A percentile compares a stretch with the other conserved stretches of the same genome.
phyloP scores from a whole-genome alignment of 2,329 filamentous ascomycete genomes.

The Arthrobotrys iridis region DNA sequence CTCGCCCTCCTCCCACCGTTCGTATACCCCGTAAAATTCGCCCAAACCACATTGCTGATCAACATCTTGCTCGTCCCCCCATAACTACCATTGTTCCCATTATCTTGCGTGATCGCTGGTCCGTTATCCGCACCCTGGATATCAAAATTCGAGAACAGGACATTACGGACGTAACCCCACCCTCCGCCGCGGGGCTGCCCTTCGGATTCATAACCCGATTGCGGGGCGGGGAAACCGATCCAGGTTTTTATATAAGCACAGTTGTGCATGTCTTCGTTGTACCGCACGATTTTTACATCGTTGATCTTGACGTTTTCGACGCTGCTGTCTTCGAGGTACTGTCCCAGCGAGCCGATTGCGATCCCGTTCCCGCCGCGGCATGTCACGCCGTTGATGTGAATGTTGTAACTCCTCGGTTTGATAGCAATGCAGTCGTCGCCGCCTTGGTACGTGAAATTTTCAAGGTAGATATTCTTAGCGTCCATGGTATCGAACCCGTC shows the following conservation, averaged over 20 bases:
- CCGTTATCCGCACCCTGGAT: constrained; percentile 64
- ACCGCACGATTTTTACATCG: constrained; percentile 64
- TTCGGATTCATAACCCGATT: constrained; percentile 65
- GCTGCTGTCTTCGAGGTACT: constrained; percentile 68
- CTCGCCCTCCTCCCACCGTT: constrained; percentile 60
- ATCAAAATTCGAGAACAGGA: constrained; percentile 67
- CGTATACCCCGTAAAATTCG: constrained; percentile 67
- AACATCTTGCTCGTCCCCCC: constrained; percentile 66
- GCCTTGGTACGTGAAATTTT: constrained; percentile 67
- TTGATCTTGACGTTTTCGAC: constrained; percentile 66
- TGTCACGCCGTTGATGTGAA: constrained; percentile 66
- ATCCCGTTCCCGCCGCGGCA: constrained; percentile 68
- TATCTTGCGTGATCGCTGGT: constrained; percentile 65
- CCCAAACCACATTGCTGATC: constrained; percentile 65
- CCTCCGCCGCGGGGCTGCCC: constrained; percentile 66
- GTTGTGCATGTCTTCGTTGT: constrained; percentile 65
- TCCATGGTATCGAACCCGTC: constrained; percentile 71
- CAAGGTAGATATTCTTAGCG: constrained; percentile 65
- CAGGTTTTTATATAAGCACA: constrained; percentile 69
- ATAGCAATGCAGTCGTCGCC: constrained; percentile 71
- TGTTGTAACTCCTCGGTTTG: constrained; percentile 72
- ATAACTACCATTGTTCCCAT: constrained; percentile 66
- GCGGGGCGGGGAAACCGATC: constrained; percentile 65
- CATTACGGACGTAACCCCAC: constrained; percentile 67
- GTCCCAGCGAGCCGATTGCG: constrained; percentile 67